A percentile compares a stretch with the other conserved stretches of the same genome.
phyloP scores from a whole-genome alignment of 2,329 filamentous ascomycete genomes.

The Aspergillus sp. region DNA sequence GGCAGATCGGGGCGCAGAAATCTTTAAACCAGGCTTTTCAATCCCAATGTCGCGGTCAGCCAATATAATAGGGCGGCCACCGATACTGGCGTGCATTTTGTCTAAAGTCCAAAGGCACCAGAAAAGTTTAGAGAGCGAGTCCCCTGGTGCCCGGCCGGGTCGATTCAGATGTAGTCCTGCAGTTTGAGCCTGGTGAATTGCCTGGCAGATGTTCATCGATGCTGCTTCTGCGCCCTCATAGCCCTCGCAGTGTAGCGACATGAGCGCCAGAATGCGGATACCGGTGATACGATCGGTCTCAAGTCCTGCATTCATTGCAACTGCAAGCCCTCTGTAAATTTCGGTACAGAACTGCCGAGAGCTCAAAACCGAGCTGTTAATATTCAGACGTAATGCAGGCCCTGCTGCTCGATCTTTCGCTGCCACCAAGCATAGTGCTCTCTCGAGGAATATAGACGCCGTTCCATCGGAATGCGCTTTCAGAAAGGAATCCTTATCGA shows the following conservation, averaged over 20 bases:
- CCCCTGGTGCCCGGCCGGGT: conserved; percentile 23
- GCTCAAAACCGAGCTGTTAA: conserved; percentile 24
- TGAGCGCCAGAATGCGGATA: conserved; percentile 32
- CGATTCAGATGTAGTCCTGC: conserved; percentile 34
- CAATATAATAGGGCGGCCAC: conserved; percentile 33
- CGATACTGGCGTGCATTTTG: conserved; percentile 37
- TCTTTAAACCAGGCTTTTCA: conserved; percentile 18
- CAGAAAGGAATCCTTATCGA: conserved; percentile 24
- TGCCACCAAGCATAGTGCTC: conserved; percentile 35
- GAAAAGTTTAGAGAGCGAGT: conserved; percentile 28
- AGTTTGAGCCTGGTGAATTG: conserved; percentile 37
- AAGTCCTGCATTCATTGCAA: conserved; percentile 32
- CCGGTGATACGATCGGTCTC: conserved; percentile 32
- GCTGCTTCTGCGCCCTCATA: conserved; percentile 35
- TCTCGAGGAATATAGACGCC: conserved; percentile 30
- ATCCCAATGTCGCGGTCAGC: conserved; percentile 36
- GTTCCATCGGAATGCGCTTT: conserved; percentile 18
- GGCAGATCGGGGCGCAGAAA: conserved; percentile 12
- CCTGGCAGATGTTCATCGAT: conserved; percentile 34
- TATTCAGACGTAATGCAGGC: conserved; percentile 24
- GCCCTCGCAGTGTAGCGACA: conserved; percentile 37
- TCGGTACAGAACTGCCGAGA: conserved; percentile 34
- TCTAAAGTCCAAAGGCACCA: conserved; percentile 38
- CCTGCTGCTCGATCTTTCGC: conserved; percentile 30
- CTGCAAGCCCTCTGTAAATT: conserved; percentile 30